These are phyloP conservation scores for Hypericum androsaemum DNA, from an alignment of 345 rosid genomes.

Conservation along the genomic window DNA sequence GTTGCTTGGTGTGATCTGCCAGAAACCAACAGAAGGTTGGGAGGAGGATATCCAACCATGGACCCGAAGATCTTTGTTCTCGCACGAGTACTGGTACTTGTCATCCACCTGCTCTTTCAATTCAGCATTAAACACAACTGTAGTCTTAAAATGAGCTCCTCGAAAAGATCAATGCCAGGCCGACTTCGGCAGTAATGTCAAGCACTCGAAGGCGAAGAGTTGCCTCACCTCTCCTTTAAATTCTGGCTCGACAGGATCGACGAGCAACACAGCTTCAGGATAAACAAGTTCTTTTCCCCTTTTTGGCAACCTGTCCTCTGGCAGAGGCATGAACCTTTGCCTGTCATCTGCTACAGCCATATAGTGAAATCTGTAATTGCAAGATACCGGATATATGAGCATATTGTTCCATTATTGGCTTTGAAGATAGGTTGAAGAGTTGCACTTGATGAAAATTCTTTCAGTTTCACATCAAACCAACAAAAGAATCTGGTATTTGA, in stretches of 20 bases:
- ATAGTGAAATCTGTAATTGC: slow-evolving; percentile 19
- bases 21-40: slow-evolving; percentile 63
- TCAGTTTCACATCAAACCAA: no score
- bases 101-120: slow-evolving; percentile 60
- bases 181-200: no score
- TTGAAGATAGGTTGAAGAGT: no score
- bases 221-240: slow-evolving; percentile 10
- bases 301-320: slow-evolving; percentile 21
- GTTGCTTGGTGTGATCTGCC: slow-evolving; percentile 83
- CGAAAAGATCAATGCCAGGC: no score
- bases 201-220: no score
- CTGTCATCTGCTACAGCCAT: slow-evolving; percentile 21
- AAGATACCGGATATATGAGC: neutral
- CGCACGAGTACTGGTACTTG: slow-evolving; percentile 77
- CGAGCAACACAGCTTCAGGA: slow-evolving; percentile 24
- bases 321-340: slow-evolving; percentile 24
- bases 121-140: neutral
- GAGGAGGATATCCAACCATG: slow-evolving; percentile 79
- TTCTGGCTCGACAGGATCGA: slow-evolving; percentile 13
- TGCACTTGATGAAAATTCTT: no score
- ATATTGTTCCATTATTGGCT: neutral
- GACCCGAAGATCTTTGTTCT: slow-evolving; percentile 53
- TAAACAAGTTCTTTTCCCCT: slow-evolving; percentile 16
- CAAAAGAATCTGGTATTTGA: no score
- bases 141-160: neutral